Conservation (phyloP, 225 moss, liverwort and hornwort genomes). For the Asterella californica region DNA sequence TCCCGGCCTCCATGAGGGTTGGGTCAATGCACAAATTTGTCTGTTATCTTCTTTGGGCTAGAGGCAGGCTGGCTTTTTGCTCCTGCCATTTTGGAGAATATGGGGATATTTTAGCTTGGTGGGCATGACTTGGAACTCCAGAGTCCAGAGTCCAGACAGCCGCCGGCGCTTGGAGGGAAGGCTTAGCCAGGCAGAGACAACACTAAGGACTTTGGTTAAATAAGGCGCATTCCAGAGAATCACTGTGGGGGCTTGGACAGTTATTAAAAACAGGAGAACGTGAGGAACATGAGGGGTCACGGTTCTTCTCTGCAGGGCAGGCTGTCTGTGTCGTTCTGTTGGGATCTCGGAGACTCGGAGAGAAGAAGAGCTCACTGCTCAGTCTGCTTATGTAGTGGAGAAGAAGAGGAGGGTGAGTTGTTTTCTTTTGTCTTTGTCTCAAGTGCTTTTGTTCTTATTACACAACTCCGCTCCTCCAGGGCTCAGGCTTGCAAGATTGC, state of each 20-base stretch:
- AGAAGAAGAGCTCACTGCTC: neutral
- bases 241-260: neutral
- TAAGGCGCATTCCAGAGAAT: neutral
- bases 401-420: neutral
- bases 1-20: neutral
- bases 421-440: neutral
- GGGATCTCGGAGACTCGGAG: constrained; percentile 1
- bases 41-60: neutral
- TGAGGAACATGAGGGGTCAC: constrained; percentile 11
- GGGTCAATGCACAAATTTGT: neutral
- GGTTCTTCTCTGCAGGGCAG: neutral
- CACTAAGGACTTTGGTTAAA: neutral
- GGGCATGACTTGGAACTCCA: neutral
- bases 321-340: constrained; percentile 1
- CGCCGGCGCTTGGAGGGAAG: neutral
- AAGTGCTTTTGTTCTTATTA: constrained; percentile 5
- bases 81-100: constrained; percentile 8
- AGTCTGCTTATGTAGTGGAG: neutral
- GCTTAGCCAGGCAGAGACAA: constrained; percentile 6
- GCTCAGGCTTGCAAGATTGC: too few species aligned
- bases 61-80: neutral
- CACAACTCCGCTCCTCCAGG: neutral
- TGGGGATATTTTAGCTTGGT: neutral
- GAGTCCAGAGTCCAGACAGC: neutral
- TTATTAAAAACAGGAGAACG: neutral